Conservation (phyloP, 2,329 filamentous ascomycete species). For the Epichloe amarillans region DNA sequence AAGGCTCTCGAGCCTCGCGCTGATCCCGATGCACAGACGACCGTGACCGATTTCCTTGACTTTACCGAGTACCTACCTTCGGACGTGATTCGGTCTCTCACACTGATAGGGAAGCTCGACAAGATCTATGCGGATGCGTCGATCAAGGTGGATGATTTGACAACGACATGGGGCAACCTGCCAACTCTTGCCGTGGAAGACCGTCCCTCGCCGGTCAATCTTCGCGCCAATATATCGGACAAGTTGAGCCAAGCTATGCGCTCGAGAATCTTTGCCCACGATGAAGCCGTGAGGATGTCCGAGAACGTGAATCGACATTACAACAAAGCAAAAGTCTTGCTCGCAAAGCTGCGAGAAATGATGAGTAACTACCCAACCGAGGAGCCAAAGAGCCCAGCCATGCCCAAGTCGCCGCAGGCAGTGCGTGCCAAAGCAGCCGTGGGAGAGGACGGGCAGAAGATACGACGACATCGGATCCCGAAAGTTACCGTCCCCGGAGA, state of each 20-base stretch:
- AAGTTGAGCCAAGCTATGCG: constrained; percentile 39
- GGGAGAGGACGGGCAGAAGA: constrained; percentile 31
- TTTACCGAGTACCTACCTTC: constrained; percentile 57
- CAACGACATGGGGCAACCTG: constrained; percentile 42
- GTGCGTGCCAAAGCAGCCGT: constrained; percentile 34
- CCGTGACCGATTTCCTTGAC: constrained; percentile 57
- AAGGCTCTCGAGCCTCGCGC: constrained; percentile 36
- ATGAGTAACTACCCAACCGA: constrained; percentile 45
- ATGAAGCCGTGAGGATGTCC: constrained; percentile 49
- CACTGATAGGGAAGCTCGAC: constrained; percentile 52
- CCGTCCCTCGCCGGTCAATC: constrained; percentile 32
- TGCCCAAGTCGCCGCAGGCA: constrained; percentile 39
- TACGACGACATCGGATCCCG: constrained; percentile 34
- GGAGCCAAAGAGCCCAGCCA: constrained; percentile 37
- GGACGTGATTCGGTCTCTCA: constrained; percentile 52
- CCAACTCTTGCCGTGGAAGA: constrained; percentile 33
- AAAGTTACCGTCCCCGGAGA: constrained; percentile 53
- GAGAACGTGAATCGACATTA: constrained; percentile 51
- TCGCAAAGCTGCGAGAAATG: constrained; percentile 46
- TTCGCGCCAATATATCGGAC: constrained; percentile 48
- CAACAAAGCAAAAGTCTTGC: constrained; percentile 43
- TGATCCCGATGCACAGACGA: constrained; percentile 55
- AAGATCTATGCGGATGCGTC: constrained; percentile 43
- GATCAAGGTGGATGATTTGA: constrained; percentile 39
- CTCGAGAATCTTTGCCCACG: constrained; percentile 44